A percentile compares a stretch with the other conserved stretches of the same genome.
These are phyloP conservation scores for Crithidia sp. DNA, from an alignment of 208 protist species.

Conservation along the genomic window DNA sequence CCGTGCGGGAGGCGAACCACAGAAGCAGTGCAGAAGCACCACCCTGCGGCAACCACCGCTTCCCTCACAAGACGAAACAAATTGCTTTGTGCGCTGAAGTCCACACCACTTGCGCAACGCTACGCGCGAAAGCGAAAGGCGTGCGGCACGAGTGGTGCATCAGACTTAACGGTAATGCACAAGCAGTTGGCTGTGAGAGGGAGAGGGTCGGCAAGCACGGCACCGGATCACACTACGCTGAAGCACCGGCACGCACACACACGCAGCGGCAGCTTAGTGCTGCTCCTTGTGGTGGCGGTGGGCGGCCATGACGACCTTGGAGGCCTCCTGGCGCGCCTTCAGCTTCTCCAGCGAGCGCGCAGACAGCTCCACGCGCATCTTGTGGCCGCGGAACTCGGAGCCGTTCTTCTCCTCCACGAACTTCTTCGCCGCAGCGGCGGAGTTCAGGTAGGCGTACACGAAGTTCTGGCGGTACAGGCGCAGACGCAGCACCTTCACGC, in stretches of 20 bases:
- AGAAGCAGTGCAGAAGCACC: too few species aligned
- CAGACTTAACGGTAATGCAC: too few species aligned
- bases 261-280: constrained; percentile 8
- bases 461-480: constrained; percentile 86
- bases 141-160: too few species aligned
- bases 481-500: constrained; percentile 73
- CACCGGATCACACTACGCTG: too few species aligned
- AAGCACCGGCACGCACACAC: background rate
- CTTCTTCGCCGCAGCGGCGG: constrained; percentile 64
- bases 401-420: constrained; percentile 84
- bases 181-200: too few species aligned
- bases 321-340: constrained; percentile 47
- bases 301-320: constrained; percentile 70
- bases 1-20: too few species aligned
- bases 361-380: constrained; percentile 66
- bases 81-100: too few species aligned
- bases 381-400: constrained; percentile 76
- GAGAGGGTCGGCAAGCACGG: too few species aligned
- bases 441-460: constrained; percentile 82
- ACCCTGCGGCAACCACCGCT: too few species aligned
- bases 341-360: constrained; percentile 79
- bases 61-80: too few species aligned
- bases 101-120: too few species aligned
- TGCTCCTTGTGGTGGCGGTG: constrained; percentile 63
- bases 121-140: too few species aligned